A percentile compares a stretch with the other conserved stretches of the same genome.
Conservation (phyloP, 768 basidiomycete species). For the Pleurotus tuber-regium region DNA sequence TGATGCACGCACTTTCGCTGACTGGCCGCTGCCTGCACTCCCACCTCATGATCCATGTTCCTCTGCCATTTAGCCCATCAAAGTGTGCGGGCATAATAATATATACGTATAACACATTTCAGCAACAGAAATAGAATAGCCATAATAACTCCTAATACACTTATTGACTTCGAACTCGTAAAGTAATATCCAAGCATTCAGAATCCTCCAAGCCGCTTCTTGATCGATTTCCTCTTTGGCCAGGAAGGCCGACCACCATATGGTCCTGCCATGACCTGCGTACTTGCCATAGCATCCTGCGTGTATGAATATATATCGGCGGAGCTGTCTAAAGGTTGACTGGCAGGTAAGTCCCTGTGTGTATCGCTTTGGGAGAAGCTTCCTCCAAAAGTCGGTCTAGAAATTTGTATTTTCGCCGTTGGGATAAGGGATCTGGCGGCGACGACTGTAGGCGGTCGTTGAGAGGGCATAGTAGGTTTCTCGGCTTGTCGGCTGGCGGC, state of each 20-base stretch:
- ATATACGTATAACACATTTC: background rate
- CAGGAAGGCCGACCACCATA: constrained; percentile 58
- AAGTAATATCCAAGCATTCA: constrained; percentile 28
- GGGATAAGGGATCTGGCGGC: constrained; percentile 22
- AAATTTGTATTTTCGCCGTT: background rate
- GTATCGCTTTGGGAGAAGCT: constrained; percentile 14
- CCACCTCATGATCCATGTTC: background rate
- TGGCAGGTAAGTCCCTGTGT: constrained; percentile 6
- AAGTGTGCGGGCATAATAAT: background rate
- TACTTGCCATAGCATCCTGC: constrained; percentile 51
- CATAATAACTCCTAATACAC: background rate
- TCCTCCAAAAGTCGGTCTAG: constrained; percentile 6
- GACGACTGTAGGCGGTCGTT: constrained; percentile 39
- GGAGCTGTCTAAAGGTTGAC: constrained; percentile 11
- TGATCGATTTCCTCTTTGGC: constrained; percentile 53
- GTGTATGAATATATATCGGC: constrained; percentile 17
- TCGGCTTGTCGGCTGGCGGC: constrained; percentile 8
- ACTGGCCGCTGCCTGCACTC: background rate
- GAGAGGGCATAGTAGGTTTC: constrained; percentile 10
- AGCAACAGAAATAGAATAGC: background rate
- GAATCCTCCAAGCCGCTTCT: constrained; percentile 77
- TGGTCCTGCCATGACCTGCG: constrained; percentile 69
- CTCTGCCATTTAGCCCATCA: no score
- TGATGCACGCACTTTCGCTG: background rate
- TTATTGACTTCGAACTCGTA: background rate